Evolutionary conservation across 371 early-diverging fungal species (phyloP), one percentile per base, ranked within the genome.

Genomic region (Phascolomyces articulosus): DNA sequence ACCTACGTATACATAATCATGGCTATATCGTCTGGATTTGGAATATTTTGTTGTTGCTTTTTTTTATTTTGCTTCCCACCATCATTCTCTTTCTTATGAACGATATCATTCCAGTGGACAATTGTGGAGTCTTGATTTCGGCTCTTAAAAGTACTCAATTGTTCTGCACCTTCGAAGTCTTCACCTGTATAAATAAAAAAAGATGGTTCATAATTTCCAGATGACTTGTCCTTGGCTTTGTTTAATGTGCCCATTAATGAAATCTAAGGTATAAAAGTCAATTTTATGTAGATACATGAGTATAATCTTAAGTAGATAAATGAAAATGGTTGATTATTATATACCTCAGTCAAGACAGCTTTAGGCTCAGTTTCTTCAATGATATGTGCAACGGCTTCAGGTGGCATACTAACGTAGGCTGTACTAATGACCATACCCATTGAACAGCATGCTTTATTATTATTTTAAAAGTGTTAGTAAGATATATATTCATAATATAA

Each of bases 351-450:
- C 75, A 92, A 93, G 28, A 94, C 74, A 10, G 86, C 84, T 34
- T 88, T 85, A 44, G 91, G 86, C 55, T 87, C 82, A 9, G 92
- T 80, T 72, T 95, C 90, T 60, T 90, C 86, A 48, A 90, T 71
- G 16, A 89, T 88, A 53, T 84, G 86, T 21, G 77, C 72, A 18
- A 96, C 85, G 23, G 91, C 89, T 40, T 91, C 91, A 23, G 91
- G 88, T 24, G 95, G 94, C 81, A 96, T 91, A 18, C 94, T 93
- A 71, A 93, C 95, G 75, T 96, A 95, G 11, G 93, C 94, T 11
- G 96, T 96, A 31, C 92, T 90, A 60, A 95, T 86, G 31, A 87
- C 84, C 44, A 92, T 73, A 23, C 84, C 85, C 66, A 92, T 87
- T 3, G 80, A 68, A 68, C 87, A 92, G 67, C 88, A 87, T 23